Base-by-base conservation (phyloP, 176 grass and related monocot genomes). In the Miscanthus lutarioriparius region DNA sequence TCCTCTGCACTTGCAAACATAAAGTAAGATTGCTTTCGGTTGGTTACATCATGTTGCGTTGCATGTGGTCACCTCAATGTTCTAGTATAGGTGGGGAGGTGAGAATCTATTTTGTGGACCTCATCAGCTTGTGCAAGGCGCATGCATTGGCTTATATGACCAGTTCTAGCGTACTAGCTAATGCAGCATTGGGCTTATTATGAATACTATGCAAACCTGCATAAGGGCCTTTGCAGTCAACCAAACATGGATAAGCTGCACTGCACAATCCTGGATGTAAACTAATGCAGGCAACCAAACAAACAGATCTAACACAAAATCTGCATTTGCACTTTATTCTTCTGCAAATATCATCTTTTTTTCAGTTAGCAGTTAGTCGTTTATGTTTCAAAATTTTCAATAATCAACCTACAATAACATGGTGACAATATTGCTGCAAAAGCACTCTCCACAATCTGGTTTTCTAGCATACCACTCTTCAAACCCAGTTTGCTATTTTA, bases 301-400 rank as follows among this genome's bases (percentile, higher is more conserved):
- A 54, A 54, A 54, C 49, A 20, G 5, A 54, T 54, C 17, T 20
- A 54, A 54, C 16, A 70, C 22, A 63, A 74, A 62, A 82, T 54
- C 8, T 67, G 81, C 53, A 38, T 67, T n/a, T 77, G 70, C 8
- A 27, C 13, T 25, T 43, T 88, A 72, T 56, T 39, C 58, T 66
- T 72, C 75, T 84, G 4, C 78, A 54, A 28, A 33, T 79, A 17
- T n/a, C 22, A 1, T 33, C 13, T 72, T 83, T 49, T 56, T 44
- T 73, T 23, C 47, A 30, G 53, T 56, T 79, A 77, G 43, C 15
- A 48, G 2, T 58, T 53, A 15, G 44, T 15, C 13, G 19, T 78
- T 71, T 41, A 32, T 79, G 59, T 65, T 36, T 20, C 14, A 53
- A 72, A 77, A 48, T 5, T 48, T 70, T 70, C n/a, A 40, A 44